phyloP scores from a whole-genome alignment of 1,284 basidiomycete species.

The Malassezia yamatoensis region DNA sequence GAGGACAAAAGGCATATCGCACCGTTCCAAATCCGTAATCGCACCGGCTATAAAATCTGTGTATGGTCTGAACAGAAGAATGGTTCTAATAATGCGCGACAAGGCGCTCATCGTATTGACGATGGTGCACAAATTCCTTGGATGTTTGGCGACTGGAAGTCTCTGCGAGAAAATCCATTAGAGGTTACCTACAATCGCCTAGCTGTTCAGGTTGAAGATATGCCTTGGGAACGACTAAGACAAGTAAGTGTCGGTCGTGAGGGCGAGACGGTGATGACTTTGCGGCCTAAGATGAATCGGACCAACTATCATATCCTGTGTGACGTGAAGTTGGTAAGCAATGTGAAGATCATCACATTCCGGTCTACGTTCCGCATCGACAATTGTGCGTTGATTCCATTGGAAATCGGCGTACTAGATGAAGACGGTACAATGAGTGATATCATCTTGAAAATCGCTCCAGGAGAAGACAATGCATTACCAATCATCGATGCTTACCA shows the following conservation, averaged over 20 bases:
- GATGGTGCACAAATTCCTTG: constrained; percentile 77
- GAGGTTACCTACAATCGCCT: constrained; percentile 36
- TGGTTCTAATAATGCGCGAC: neutral
- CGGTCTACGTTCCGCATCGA: constrained; percentile 86
- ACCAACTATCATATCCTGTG: constrained; percentile 75
- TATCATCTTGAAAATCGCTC: constrained; percentile 73
- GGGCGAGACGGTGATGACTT: constrained; percentile 77
- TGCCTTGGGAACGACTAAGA: constrained; percentile 79
- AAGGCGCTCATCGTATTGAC: constrained; percentile 49
- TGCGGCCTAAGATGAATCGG: constrained; percentile 68
- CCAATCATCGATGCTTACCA: constrained; percentile 84
- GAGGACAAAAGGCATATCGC: constrained; percentile 60
- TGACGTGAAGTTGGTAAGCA: constrained; percentile 81
- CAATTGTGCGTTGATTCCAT: constrained; percentile 81
- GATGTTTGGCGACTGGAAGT: constrained; percentile 95
- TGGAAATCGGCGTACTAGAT: constrained; percentile 85
- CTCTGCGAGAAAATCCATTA: constrained; percentile 61
- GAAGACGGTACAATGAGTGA: constrained; percentile 69
- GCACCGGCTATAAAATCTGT: constrained; percentile 61
- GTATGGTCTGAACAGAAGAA: constrained; percentile 45
- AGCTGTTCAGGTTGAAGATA: constrained; percentile 62
- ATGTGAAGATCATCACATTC: constrained; percentile 89
- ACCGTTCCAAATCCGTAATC: constrained; percentile 83
- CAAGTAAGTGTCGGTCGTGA: constrained; percentile 86
- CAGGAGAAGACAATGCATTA: constrained; percentile 78